phyloP scores from a whole-genome alignment of 2,329 filamentous ascomycete species.

The Triangularia verruculosa region DNA sequence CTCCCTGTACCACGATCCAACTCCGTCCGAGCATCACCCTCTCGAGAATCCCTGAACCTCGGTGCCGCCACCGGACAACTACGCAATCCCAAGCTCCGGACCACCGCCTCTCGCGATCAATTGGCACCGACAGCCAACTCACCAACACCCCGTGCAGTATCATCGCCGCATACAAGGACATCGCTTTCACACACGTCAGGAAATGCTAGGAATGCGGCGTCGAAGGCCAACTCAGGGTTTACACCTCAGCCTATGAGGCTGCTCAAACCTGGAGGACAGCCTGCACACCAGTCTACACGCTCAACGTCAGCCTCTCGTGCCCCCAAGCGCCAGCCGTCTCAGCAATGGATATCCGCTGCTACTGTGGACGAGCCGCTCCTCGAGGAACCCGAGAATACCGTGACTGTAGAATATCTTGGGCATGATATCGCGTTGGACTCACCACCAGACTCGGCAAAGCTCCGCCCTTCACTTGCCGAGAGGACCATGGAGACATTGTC shows the following conservation, averaged over 20 bases:
- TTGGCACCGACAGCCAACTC: slow-evolving; percentile 24
- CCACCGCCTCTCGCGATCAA: slow-evolving; percentile 41
- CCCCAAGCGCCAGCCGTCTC: slow-evolving; percentile 20
- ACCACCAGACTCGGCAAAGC: slow-evolving; percentile 23
- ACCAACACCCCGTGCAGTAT: slow-evolving; percentile 18
- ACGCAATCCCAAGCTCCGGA: slow-evolving; percentile 41
- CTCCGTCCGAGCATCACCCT: slow-evolving; percentile 24
- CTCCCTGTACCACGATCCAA: slow-evolving; percentile 26
- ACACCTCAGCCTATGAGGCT: slow-evolving; percentile 9
- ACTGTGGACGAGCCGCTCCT: slow-evolving; percentile 11
- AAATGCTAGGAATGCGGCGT: slow-evolving; percentile 7
- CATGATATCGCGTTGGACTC: neutral
- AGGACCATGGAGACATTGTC: slow-evolving; percentile 83
- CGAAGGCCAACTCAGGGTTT: slow-evolving; percentile 10
- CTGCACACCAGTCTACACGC: slow-evolving; percentile 12
- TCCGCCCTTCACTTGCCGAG: slow-evolving; percentile 67
- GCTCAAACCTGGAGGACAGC: slow-evolving; percentile 9
- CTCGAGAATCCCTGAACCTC: slow-evolving; percentile 21
- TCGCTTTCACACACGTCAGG: slow-evolving; percentile 6
- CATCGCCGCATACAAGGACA: slow-evolving; percentile 22
- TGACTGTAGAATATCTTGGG: slow-evolving; percentile 1
- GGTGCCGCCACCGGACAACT: slow-evolving; percentile 21
- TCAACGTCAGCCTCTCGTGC: slow-evolving; percentile 1
- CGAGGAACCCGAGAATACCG: slow-evolving; percentile 6
- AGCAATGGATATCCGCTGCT: slow-evolving; percentile 27